These are phyloP conservation scores for Hyaloperonospora brassicae DNA, from an alignment of 352 stramenopile genomes.

Conservation along the genomic window DNA sequence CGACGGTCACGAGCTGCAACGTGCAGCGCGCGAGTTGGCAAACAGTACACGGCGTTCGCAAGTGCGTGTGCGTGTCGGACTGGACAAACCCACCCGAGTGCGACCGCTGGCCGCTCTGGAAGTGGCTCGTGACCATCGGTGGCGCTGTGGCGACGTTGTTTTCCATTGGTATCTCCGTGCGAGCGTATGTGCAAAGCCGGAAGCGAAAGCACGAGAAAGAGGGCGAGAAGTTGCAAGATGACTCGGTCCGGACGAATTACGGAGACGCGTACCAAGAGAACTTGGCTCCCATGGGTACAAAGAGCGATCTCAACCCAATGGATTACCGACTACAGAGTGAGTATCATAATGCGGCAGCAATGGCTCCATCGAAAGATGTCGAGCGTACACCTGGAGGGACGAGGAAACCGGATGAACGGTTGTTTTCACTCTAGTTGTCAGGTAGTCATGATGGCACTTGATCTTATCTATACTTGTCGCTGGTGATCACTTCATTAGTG, in stretches of 20 bases:
- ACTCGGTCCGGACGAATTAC: slow-evolving; percentile 1
- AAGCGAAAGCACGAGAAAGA: slow-evolving; percentile 29
- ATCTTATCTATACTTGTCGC: no score
- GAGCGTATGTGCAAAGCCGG: slow-evolving; percentile 36
- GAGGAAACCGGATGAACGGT: slow-evolving; percentile 25
- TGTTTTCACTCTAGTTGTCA: slow-evolving; percentile 22
- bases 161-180: slow-evolving; percentile 45
- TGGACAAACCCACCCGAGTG: slow-evolving; percentile 52
- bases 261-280: slow-evolving; percentile 17
- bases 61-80: slow-evolving; percentile 53
- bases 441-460: no score
- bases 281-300: slow-evolving; percentile 16
- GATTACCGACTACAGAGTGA: slow-evolving; percentile 19
- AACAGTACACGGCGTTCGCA: slow-evolving; percentile 25
- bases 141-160: slow-evolving; percentile 46
- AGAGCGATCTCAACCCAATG: slow-evolving; percentile 24
- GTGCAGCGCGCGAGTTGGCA: slow-evolving; percentile 40
- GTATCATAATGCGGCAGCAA: slow-evolving; percentile 11
- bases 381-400: slow-evolving; percentile 15
- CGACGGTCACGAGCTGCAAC: slow-evolving; percentile 40
- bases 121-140: slow-evolving; percentile 48
- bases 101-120: slow-evolving; percentile 42
- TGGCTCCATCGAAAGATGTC: slow-evolving; percentile 17
- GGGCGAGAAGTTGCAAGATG: slow-evolving; percentile 1
- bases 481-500: no score